These are phyloP conservation scores for Claviceps sp. DNA, from an alignment of 2,329 filamentous ascomycete genomes.

Conservation along the genomic window DNA sequence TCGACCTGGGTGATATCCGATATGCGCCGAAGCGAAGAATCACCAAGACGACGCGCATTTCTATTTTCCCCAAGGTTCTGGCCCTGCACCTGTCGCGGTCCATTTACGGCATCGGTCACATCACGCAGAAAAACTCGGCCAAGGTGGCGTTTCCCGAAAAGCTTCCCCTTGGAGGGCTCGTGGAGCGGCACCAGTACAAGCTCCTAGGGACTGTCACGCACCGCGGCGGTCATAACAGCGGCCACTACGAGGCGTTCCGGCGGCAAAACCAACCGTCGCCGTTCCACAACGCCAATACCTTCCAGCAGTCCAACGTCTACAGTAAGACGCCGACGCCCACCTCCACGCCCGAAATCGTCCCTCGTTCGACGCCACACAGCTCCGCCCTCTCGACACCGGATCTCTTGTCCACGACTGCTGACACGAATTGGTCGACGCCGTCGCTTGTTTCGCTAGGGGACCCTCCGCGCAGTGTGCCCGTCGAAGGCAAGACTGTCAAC, in stretches of 20 bases:
- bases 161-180: slow-evolving; percentile 67
- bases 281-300: slow-evolving; percentile 69
- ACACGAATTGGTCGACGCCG: slow-evolving; percentile 21
- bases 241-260: slow-evolving; percentile 93
- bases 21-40: slow-evolving; percentile 73
- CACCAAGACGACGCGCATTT: slow-evolving; percentile 76
- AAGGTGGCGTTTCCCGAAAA: slow-evolving; percentile 86
- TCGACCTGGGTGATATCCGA: slow-evolving; percentile 61
- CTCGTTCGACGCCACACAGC: slow-evolving; percentile 23
- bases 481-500: slow-evolving; percentile 7
- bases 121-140: slow-evolving; percentile 83
- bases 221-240: slow-evolving; percentile 89
- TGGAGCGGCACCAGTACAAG: slow-evolving; percentile 68
- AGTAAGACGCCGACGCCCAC: slow-evolving; percentile 45
- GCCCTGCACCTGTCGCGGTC: slow-evolving; percentile 87
- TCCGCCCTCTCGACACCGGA: slow-evolving; percentile 35
- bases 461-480: slow-evolving; percentile 20
- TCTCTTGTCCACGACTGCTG: slow-evolving; percentile 26
- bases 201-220: slow-evolving; percentile 82
- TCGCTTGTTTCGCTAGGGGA: slow-evolving; percentile 22
- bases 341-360: slow-evolving; percentile 32
- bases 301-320: slow-evolving; percentile 62
- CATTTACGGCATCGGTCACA: slow-evolving; percentile 66
- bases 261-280: slow-evolving; percentile 69
- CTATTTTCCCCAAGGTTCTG: slow-evolving; percentile 75